phyloP scores from a whole-genome alignment of 768 basidiomycete species.

The Russula dissimulans region DNA sequence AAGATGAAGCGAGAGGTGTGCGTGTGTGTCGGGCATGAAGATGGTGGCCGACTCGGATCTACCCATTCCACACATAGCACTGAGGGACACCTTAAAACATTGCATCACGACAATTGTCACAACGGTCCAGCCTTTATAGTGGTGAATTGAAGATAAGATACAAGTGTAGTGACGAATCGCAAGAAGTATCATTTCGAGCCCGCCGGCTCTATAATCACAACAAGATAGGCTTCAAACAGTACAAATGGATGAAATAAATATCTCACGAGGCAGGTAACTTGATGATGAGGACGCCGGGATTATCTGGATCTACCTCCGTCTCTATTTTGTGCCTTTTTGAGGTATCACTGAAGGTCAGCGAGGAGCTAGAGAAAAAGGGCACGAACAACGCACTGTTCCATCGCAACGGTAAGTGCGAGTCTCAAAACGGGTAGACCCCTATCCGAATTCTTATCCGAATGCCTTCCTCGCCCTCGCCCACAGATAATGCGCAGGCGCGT shows the following conservation, averaged over 20 bases:
- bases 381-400: constrained; percentile 24
- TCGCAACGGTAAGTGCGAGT: constrained; percentile 24
- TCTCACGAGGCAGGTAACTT: constrained; percentile 19
- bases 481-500: constrained; percentile 28
- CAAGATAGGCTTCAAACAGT: not conserved
- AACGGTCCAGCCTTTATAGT: not conserved
- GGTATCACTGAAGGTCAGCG: not conserved
- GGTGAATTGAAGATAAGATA: not conserved
- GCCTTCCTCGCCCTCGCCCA: constrained; percentile 25
- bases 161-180: not conserved
- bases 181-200: not conserved
- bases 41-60: too few relatives aligned
- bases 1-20: too few relatives aligned
- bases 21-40: too few relatives aligned
- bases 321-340: constrained; percentile 23
- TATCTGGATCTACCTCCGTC: constrained; percentile 22
- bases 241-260: not conserved
- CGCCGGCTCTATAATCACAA: not conserved
- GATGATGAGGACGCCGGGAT: constrained; percentile 26
- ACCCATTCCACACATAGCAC: too few relatives aligned
- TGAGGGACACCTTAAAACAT: too few relatives aligned
- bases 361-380: too few relatives aligned
- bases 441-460: constrained; percentile 19
- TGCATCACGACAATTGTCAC: too few relatives aligned
- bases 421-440: constrained; percentile 27